Conservation (phyloP, 73 alveolate species). For the Paramecium primaurelia region DNA sequence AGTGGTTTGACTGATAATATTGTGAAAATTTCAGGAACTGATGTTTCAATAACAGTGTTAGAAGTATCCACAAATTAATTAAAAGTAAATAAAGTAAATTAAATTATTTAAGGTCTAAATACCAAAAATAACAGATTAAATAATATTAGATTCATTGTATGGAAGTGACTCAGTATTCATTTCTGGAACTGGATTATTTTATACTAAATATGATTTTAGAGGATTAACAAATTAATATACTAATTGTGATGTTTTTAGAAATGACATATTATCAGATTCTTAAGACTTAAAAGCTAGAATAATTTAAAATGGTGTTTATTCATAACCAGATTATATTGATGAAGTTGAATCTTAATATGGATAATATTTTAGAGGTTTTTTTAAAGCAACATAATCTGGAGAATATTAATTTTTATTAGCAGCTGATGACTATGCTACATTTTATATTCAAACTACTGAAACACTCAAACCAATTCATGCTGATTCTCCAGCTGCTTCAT, state of each 20-base stretch:
- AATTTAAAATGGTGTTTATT: not conserved
- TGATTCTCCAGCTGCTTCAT: not conserved
- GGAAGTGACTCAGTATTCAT: not conserved
- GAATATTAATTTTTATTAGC: not conserved
- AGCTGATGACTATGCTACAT: not conserved
- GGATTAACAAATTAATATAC: not conserved
- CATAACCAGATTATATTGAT: not conserved
- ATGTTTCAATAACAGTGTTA: not conserved
- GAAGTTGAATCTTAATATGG: not conserved
- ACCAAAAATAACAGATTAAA: not conserved
- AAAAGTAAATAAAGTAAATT: not conserved
- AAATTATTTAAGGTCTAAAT: not conserved
- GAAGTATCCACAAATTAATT: not conserved
- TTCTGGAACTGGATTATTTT: not conserved
- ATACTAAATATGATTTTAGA: not conserved
- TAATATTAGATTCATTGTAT: not conserved
- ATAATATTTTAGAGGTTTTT: constrained; percentile 13
- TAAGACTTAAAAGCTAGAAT: not conserved
- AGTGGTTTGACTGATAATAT: not conserved
- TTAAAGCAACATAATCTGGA: not conserved
- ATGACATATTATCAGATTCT: not conserved
- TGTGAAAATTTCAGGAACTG: not conserved
- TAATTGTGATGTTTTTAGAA: not conserved
- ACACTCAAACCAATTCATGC: not conserved
- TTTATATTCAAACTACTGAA: not conserved